Percentiles rank a stretch among this genome's conserved stretches.
Evolutionary conservation across 495 filamentous ascomycete genomes (phyloP).

Genomic region (Penicillium paxilli): DNA sequence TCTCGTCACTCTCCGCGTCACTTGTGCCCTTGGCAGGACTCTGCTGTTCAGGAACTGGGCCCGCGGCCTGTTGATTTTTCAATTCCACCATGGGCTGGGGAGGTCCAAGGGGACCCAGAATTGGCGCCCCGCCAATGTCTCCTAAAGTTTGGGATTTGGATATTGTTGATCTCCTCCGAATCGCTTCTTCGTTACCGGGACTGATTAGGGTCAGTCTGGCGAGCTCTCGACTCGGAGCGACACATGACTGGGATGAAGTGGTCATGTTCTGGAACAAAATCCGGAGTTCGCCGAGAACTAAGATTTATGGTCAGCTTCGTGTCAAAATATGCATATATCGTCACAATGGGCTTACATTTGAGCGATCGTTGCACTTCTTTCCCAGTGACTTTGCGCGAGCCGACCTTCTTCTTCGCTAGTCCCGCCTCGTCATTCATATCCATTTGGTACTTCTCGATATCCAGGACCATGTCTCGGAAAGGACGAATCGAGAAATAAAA

Average conservation of each 20-base stretch:
- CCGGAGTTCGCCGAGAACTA: constrained; percentile 72
- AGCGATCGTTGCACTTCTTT: constrained; percentile 68
- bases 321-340: neutral
- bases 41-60: constrained; percentile 5
- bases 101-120: constrained; percentile 52
- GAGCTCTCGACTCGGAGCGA: constrained; percentile 72
- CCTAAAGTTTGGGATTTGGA: constrained; percentile 44
- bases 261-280: constrained; percentile 73
- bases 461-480: constrained; percentile 75
- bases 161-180: constrained; percentile 57
- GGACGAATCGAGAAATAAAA: constrained; percentile 90
- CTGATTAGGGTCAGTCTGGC: constrained; percentile 77
- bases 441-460: constrained; percentile 67
- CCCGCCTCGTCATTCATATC: constrained; percentile 56
- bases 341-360: constrained; percentile 58
- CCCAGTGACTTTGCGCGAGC: constrained; percentile 55
- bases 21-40: neutral
- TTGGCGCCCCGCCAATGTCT: constrained; percentile 50
- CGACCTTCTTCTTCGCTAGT: constrained; percentile 64
- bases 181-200: constrained; percentile 56
- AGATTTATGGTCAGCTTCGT: neutral
- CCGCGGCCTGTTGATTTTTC: constrained; percentile 12
- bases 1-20: constrained; percentile 45
- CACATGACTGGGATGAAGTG: constrained; percentile 49
- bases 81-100: constrained; percentile 31